Evolutionary conservation across 169 alveolate genomes (phyloP).

Genomic region (Plasmodium inui): DNA sequence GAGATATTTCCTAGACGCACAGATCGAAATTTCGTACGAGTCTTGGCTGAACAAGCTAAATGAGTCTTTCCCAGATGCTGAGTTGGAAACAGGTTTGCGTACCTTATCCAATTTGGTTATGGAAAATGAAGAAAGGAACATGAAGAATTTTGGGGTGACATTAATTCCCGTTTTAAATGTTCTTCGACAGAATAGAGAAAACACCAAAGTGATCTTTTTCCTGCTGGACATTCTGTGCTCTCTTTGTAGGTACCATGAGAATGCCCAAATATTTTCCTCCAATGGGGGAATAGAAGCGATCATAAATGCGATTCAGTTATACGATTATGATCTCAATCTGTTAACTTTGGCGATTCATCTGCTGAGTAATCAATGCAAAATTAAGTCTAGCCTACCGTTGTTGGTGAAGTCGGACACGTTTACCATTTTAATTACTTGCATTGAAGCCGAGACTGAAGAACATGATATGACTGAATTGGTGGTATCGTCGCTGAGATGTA

Average conservation of each 20-base stretch:
- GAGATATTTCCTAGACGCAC: constrained; percentile 83
- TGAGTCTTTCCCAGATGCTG: constrained; percentile 83
- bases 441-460: constrained; percentile 86
- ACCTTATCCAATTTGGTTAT: constrained; percentile 91
- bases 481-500: constrained; percentile 89
- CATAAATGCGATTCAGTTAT: constrained; percentile 84
- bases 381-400: constrained; percentile 85
- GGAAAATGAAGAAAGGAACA: constrained; percentile 90
- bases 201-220: constrained; percentile 86
- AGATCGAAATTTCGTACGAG: constrained; percentile 82
- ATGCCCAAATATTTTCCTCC: constrained; percentile 84
- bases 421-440: constrained; percentile 85
- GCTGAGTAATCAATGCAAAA: constrained; percentile 86
- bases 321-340: constrained; percentile 89
- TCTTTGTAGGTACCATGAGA: constrained; percentile 88
- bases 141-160: constrained; percentile 89
- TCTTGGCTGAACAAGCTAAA: constrained; percentile 84
- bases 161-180: constrained; percentile 85
- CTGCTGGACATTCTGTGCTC: constrained; percentile 89
- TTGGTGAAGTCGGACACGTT: constrained; percentile 89
- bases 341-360: constrained; percentile 89
- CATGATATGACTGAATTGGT: constrained; percentile 87
- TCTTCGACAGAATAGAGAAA: constrained; percentile 85
- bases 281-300: constrained; percentile 87
- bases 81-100: constrained; percentile 88